Base-by-base conservation (phyloP, 331 rosid species). In the Rhamnella rubrinervis region DNA sequence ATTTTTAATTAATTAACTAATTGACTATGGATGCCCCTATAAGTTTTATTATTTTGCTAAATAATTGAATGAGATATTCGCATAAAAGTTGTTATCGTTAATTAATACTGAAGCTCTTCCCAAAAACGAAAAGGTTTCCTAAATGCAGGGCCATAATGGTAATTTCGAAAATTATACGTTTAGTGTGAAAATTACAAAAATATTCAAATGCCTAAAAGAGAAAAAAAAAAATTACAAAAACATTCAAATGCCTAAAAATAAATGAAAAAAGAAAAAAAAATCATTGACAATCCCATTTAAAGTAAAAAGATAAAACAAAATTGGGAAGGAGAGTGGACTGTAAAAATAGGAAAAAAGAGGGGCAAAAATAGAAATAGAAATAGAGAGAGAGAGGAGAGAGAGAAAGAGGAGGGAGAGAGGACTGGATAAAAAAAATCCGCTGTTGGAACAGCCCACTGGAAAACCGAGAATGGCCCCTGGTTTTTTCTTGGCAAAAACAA, bases 361-460 rank as follows among this genome's bases (percentile, higher is more conserved):
- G 78, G 67, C 73, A 59, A 71, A 74, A 25, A n/a, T 66, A 23
- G 50, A 59, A 70, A 59, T 14, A 31, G 6, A 41, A 50, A 74
- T 8, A 71, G 67, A 40, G 8, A 57, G n/a, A 66, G 64, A 25
- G 49, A 23, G 23, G 1, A 1, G 55, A 74, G 12, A 68, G 67
- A 40, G 8, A 57, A n/a, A 66, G 64, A 25, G 49, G 10, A 60
- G 18, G 41, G 60, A 53, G 63, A 21, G n/a, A 44, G 53, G 55
- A 71, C 40, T 17, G 70, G 84, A 87, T 71, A 72, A 81, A 82
- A 90, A 91, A 82, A 90, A 91, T 40, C 97, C 89, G 96, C 92
- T 91, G 87, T 88, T 85, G 86, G 86, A 88, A 87, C 88, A 85
- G 98, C 98, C 98, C 98, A 93, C 89, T 71, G 98, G 97, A 93